Evolutionary conservation across 805 yeast species (phyloP).

Genomic region (Ogataea pignaliae): DNA sequence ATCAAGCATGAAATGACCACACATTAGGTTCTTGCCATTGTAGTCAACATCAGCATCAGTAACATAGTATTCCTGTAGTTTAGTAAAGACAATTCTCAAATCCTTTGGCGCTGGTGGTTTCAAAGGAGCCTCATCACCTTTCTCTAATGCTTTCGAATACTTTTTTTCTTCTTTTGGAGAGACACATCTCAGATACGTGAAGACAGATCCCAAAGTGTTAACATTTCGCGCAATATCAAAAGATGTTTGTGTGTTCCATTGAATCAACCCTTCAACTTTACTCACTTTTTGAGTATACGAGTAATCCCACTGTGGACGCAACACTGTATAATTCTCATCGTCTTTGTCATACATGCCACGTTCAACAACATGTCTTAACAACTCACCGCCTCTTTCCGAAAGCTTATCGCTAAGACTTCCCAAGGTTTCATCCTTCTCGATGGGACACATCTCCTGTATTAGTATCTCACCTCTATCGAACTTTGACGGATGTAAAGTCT

Average conservation of each 20-base stretch:
- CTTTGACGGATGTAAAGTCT: constrained; percentile 80
- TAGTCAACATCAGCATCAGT: neutral
- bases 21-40: constrained; percentile 7
- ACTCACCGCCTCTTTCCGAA: constrained; percentile 57
- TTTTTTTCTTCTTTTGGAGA: constrained; percentile 22
- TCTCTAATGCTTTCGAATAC: constrained; percentile 7
- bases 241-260: constrained; percentile 42
- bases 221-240: constrained; percentile 36
- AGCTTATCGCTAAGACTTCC: constrained; percentile 43
- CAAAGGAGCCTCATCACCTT: constrained; percentile 37
- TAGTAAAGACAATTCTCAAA: constrained; percentile 28
- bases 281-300: constrained; percentile 59
- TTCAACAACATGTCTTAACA: constrained; percentile 44
- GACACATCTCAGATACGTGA: constrained; percentile 37
- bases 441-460: constrained; percentile 44
- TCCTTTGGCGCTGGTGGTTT: neutral
- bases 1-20: constrained; percentile 23
- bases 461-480: constrained; percentile 79
- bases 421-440: constrained; percentile 42
- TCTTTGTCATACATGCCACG: constrained; percentile 26
- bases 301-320: constrained; percentile 28
- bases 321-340: constrained; percentile 7
- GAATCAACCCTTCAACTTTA: constrained; percentile 36
- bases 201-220: constrained; percentile 55
- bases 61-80: constrained; percentile 19